Evolutionary conservation across 192 early-diverging fungal genomes (phyloP), one percentile per base, ranked within the genome.

Genomic region (Helicostylum pulchrum): DNA sequence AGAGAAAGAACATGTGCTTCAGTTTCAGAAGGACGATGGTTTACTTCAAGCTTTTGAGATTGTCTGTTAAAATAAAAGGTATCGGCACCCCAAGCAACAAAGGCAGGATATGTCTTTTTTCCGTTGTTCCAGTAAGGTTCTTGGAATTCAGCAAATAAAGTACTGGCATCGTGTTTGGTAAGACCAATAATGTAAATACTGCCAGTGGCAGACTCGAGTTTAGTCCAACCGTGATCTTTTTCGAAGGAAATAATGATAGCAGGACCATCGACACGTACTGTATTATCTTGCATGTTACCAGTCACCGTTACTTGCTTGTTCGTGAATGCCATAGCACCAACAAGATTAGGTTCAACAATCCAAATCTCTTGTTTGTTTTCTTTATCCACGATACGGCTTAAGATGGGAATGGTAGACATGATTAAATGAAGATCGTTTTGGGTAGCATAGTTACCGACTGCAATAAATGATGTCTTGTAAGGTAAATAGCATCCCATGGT

Each of bases 401-500:
- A 56, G 44, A 89, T 87, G 5, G 87, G 88, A 1, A 83, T 64
- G 0, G 87, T 84, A 0, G 85, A 75, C 19, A 87, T 64, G 15
- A 87, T 23, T 14, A 91, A 63, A 19, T 78, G 78, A 26, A 85
- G 64, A 4, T 83, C 81, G 30, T 76, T 81, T 14, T 62, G 23
- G 2, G 81, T 65, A 3, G 64, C 70, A 62, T 91, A 90, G 45
- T 80, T 84, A 11, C 83, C 85, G 2, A 91, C 46, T 0, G 74
- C 85, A 26, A 88, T 81, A 42, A 88, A 87, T 0, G 86, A 87
- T 4, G 68, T 44, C 62, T 88, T 89, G 67, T 83, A 88, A 4
- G 73, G 57, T 12, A 88, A 65, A 44, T 66, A 46, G 44, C 78
- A 77, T 42, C 19, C 66, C 54, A 56, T 75, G 19, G 9, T 57